Base-by-base conservation (phyloP, 768 basidiomycete genomes). In the Amanita subjunquillea region DNA sequence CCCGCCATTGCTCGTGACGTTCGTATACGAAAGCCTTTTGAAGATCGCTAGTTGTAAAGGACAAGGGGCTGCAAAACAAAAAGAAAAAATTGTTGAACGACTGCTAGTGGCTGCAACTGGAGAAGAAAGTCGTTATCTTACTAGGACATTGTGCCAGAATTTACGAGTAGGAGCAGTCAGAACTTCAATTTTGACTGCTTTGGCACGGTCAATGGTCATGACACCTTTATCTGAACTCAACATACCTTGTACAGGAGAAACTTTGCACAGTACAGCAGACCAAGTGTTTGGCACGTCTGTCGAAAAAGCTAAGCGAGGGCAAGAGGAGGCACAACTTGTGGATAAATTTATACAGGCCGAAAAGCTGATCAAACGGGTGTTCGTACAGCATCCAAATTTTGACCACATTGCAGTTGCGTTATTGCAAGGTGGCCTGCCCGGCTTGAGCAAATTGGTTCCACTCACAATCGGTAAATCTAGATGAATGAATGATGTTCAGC, bases 101-200 rank as follows among this genome's bases (percentile, higher is more conserved):
- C 72, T 95, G 22, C 76, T 95, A n/a, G 77, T 95, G 5, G 76
- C 88, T 8, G 85, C 92, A 0, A 79, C 75, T 54, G 93, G 91
- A 22, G 93, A 95, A 66, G 91, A 96, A 68, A 75, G 79, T n/a
- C 77, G 91, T 27, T 96, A 82, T 60, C 72, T 95, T 39, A 83
- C 85, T 29, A 77, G 88, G 37, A 88, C 79, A 2, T 71, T 93
- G 25, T 80, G 75, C 27, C 78, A 79, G 61, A 85, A 91, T 64
- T 71, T 91, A 41, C 80, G 90, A 43, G 92, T 95, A 13, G 93
- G 93, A 1, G 93, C 92, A 2, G 90, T 93, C 27, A 75, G 89
- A 57, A 80, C 87, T 23, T 85, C 91, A 5, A 78, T 95, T 32
- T 73, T 93, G 46, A 82, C 81, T 22, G 86, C 89, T 9, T 71